These are phyloP conservation scores for Colletotrichum liaoningense DNA, from an alignment of 2,329 filamentous ascomycete genomes.

Conservation along the genomic window DNA sequence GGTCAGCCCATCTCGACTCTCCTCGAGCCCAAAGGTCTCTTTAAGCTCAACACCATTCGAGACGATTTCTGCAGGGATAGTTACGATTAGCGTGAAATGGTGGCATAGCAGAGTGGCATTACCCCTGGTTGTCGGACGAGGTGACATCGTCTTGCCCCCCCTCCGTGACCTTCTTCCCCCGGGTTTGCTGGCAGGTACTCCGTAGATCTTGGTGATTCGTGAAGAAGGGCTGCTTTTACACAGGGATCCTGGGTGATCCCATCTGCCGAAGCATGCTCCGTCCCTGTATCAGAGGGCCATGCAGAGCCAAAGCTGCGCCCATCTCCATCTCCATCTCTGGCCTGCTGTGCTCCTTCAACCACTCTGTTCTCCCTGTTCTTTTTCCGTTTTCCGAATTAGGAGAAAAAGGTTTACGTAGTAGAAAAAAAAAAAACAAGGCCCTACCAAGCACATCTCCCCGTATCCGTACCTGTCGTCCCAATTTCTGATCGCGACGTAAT, in stretches of 20 bases:
- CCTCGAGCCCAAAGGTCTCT: slow-evolving; percentile 11
- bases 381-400: slow-evolving; percentile 11
- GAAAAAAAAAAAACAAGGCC: not conserved
- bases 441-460: not conserved
- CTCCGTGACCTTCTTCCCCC: too few relatives aligned
- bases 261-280: slow-evolving; percentile 10
- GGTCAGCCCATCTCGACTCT: slow-evolving; percentile 16
- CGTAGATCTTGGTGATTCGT: slow-evolving; percentile 1
- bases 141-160: slow-evolving; percentile 18
- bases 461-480: slow-evolving; percentile 29
- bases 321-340: slow-evolving; percentile 4
- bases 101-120: not conserved
- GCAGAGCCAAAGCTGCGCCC: slow-evolving; percentile 3
- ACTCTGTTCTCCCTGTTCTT: not conserved
- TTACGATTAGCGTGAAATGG: not conserved
- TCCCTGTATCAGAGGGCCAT: slow-evolving; percentile 18
- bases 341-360: not conserved
- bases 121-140: slow-evolving; percentile 19
- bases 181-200: not conserved
- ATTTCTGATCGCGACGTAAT: slow-evolving; percentile 6
- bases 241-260: slow-evolving; percentile 16
- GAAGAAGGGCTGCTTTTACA: not conserved
- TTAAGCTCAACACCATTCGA: slow-evolving; percentile 33
- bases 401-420: not conserved
- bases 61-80: slow-evolving; percentile 10